Percentiles rank a stretch among this genome's conserved stretches.
These are phyloP conservation scores for Chlorella sp. DNA, from an alignment of 139 green algal genomes.

Conservation along the genomic window DNA sequence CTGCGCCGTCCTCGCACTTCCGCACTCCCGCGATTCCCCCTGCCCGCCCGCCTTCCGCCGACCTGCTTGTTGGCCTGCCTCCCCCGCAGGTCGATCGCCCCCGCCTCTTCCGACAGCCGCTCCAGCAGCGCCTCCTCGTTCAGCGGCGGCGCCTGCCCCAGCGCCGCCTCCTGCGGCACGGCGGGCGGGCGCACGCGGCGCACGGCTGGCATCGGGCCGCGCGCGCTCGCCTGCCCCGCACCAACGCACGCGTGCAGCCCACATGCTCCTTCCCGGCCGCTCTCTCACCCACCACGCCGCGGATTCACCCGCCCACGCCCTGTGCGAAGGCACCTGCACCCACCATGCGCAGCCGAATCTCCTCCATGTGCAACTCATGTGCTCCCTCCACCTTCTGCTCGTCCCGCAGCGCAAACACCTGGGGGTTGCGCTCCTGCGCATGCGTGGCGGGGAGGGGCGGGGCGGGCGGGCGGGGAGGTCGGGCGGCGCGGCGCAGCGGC, in stretches of 20 bases:
- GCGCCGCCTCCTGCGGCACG: slow-evolving; percentile 71
- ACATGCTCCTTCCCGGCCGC: too few relatives aligned
- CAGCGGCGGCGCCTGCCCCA: slow-evolving; percentile 75
- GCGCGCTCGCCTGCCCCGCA: too few relatives aligned
- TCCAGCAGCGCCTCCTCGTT: slow-evolving; percentile 62
- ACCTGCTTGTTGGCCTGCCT: slow-evolving; percentile 41
- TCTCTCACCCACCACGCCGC: too few relatives aligned
- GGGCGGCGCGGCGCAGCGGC: neutral
- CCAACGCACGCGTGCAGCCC: too few relatives aligned
- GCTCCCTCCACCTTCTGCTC: slow-evolving; percentile 73
- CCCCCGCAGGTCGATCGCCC: slow-evolving; percentile 29
- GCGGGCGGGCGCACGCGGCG: fast-evolving
- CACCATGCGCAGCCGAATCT: slow-evolving; percentile 81
- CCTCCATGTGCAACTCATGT: slow-evolving; percentile 74
- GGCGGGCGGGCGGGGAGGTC: neutral
- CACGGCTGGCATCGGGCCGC: too few relatives aligned
- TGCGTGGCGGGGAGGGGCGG: slow-evolving; percentile 15
- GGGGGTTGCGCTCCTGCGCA: slow-evolving; percentile 55
- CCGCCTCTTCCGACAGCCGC: slow-evolving; percentile 59
- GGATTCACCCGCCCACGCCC: too few relatives aligned
- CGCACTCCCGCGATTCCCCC: too few relatives aligned
- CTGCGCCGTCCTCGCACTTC: too few relatives aligned
- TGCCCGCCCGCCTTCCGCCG: too few relatives aligned
- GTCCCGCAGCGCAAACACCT: slow-evolving; percentile 74
- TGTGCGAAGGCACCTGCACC: slow-evolving; percentile 23